Conservation (phyloP, 2,329 filamentous ascomycete species). For the Xylariales sp. region DNA sequence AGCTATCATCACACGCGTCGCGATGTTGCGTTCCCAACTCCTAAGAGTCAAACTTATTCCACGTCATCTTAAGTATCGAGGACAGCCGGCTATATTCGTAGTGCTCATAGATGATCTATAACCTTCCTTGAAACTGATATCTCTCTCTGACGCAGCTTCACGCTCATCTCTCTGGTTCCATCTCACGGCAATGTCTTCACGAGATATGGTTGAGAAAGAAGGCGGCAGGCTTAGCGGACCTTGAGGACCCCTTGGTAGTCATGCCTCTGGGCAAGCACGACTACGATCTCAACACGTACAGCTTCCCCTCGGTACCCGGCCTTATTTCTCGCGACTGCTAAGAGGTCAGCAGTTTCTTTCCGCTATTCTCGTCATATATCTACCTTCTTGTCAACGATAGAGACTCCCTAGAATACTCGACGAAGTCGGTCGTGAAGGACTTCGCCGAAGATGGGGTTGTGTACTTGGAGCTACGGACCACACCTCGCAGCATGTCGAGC, state of each 20-base stretch:
- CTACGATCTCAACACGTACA: constrained; percentile 64
- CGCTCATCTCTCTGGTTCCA: constrained; percentile 75
- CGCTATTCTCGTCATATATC: constrained; percentile 73
- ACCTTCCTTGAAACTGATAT: no score
- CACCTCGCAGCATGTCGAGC: constrained; percentile 59
- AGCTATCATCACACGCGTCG: no score
- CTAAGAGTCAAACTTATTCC: no score
- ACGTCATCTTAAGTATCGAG: no score
- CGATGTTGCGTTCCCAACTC: no score
- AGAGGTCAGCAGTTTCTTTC: constrained; percentile 60
- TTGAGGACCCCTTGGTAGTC: constrained; percentile 64
- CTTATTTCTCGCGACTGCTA: neutral
- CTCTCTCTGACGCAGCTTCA: constrained; percentile 53
- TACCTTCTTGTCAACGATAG: constrained; percentile 67
- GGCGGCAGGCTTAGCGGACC: constrained; percentile 42
- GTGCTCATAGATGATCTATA: no score
- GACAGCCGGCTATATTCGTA: no score
- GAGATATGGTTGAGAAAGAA: constrained; percentile 66
- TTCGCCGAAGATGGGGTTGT: constrained; percentile 68
- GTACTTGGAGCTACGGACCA: constrained; percentile 78
- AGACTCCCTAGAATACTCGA: constrained; percentile 56
- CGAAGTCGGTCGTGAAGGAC: constrained; percentile 57
- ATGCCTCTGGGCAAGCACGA: constrained; percentile 70
- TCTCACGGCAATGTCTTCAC: constrained; percentile 67
- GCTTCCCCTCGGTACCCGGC: constrained; percentile 11